Percentiles rank a stretch among this genome's conserved stretches.
These are phyloP conservation scores for Thermoascus crustaceus DNA, from an alignment of 2,329 filamentous ascomycete species.

Conservation along the genomic window DNA sequence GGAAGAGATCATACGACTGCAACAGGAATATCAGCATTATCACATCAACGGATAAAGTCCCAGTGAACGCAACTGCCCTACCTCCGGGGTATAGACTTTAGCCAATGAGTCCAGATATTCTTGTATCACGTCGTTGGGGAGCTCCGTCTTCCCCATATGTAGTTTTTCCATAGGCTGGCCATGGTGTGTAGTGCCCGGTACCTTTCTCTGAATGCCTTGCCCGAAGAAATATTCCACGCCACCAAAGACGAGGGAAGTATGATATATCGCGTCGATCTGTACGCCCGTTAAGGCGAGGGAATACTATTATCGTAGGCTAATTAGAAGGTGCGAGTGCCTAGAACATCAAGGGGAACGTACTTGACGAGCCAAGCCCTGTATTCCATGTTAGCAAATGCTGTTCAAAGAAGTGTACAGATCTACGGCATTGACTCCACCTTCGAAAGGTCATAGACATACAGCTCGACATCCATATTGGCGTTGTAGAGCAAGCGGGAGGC, in stretches of 20 bases:
- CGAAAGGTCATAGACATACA: conserved; percentile 74
- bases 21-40: conserved; percentile 1
- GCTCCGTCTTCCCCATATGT: conserved; percentile 64
- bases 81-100: conserved; percentile 72
- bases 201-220: conserved; percentile 72
- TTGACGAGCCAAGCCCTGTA: conserved; percentile 47
- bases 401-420: conserved; percentile 4
- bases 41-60: no score
- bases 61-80: conserved; percentile 23
- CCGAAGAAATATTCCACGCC: conserved; percentile 90
- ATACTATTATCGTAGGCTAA: conserved; percentile 36
- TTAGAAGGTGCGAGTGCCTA: conserved; percentile 8
- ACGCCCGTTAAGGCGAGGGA: conserved; percentile 53
- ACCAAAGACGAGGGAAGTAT: conserved; percentile 79
- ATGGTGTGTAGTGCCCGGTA: conserved; percentile 76
- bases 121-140: conserved; percentile 72
- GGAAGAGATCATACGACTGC: conserved; percentile 77
- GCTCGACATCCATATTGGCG: conserved; percentile 59
- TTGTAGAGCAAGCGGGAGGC: not conserved
- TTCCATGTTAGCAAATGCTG: conserved; percentile 12
- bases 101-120: conserved; percentile 83
- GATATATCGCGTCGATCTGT: conserved; percentile 86
- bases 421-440: conserved; percentile 27
- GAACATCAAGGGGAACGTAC: conserved; percentile 20
- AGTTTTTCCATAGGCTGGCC: conserved; percentile 72